Base-by-base conservation (phyloP, 1,139 yeast genomes). In the Suhomyces chickasaworum region DNA sequence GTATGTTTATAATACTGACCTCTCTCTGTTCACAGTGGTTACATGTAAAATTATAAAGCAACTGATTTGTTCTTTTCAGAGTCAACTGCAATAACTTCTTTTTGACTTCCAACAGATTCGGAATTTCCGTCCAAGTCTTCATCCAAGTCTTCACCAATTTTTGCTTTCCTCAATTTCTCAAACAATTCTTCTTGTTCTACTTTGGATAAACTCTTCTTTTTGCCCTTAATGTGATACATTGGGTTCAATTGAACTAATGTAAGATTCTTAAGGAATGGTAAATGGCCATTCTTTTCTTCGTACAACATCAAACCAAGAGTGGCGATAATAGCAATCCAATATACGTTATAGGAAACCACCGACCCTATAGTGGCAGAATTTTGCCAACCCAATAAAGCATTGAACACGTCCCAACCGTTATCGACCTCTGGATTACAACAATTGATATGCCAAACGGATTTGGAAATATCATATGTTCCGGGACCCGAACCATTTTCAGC, bases 401-500 rank as follows among this genome's bases (percentile, higher is more conserved):
- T 90, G 64, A 90, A 78, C 31, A 91, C 77, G 85, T 89, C 89
- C 97, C 97, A 91, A 52, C 96, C 93, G 31, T 91, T 91, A 63
- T 87, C 95, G 37, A 78, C 85, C 55, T 86, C 83, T 16, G 97
- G 97, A 65, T 89, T 89, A 71, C 98, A 91, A 68, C 97, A 91
- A 71, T 91, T 90, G 35, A 91, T 97, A 69, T 91, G 98, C 98
- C 98, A 91, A 1, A 91, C 88, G 13, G 86, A 77, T 51, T 79
- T 81, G 27, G 80, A 59, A 47, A 91, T 81, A 64, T 91, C 95
- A 66, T 91, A 91, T 1, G 97, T 87, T 7, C 98, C 98, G 1
- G 98, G 96, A 0, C 98, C 98, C 45, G 83, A 79, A 6, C 98
- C 98, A 9, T 82, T 80, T 67, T 91, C 98, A 40, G 93, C 79